Conservation (phyloP, 169 alveolate species). For the Amoebophrya sp. region DNA sequence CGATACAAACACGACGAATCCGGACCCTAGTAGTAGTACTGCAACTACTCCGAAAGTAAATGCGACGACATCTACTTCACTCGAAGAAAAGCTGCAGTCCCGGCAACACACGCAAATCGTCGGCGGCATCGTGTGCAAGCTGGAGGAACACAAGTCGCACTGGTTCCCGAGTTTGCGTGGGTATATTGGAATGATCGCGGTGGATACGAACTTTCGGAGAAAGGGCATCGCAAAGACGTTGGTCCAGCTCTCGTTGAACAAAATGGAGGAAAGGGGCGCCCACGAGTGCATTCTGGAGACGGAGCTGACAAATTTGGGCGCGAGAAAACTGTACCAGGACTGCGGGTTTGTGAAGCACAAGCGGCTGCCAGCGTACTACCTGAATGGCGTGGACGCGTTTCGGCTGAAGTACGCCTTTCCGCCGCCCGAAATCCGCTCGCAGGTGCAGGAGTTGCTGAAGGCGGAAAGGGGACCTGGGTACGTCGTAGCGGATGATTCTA, state of each 20-base stretch:
- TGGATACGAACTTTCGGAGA: constrained; percentile 62
- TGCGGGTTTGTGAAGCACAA: constrained; percentile 72
- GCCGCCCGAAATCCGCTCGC: neutral
- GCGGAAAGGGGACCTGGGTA: too few relatives aligned
- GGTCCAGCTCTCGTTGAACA: constrained; percentile 55
- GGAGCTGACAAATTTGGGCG: constrained; percentile 66
- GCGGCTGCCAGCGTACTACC: constrained; percentile 64
- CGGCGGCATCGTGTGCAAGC: constrained; percentile 55
- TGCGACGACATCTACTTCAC: too few relatives aligned
- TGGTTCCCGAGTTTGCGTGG: constrained; percentile 54
- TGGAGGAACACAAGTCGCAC: constrained; percentile 51
- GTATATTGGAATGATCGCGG: constrained; percentile 77
- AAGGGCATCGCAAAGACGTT: constrained; percentile 64
- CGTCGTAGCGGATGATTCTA: too few relatives aligned
- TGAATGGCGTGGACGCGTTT: constrained; percentile 75
- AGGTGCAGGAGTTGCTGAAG: too few relatives aligned
- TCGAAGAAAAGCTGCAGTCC: constrained; percentile 16
- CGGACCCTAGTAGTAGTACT: too few relatives aligned
- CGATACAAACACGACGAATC: too few relatives aligned
- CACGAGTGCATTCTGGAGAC: constrained; percentile 71
- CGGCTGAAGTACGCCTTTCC: constrained; percentile 53
- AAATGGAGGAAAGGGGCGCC: constrained; percentile 55
- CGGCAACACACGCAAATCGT: neutral
- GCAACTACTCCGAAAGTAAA: too few relatives aligned
- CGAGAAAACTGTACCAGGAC: constrained; percentile 62